These are phyloP conservation scores for Epichloe uncinata DNA, from an alignment of 2,329 filamentous ascomycete genomes.

Conservation along the genomic window DNA sequence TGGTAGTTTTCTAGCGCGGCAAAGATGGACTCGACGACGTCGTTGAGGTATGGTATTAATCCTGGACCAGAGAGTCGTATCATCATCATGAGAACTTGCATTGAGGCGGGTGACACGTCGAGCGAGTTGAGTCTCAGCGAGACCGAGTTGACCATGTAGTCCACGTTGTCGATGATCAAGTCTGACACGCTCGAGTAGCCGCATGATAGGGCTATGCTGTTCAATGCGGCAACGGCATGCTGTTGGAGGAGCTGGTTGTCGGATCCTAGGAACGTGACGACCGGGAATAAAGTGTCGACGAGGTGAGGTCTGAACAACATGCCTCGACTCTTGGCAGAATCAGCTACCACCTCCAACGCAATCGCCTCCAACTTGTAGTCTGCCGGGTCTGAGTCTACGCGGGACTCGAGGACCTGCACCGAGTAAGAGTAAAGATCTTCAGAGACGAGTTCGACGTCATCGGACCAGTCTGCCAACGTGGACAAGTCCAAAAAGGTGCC, in stretches of 20 bases:
- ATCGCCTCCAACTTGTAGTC: slow-evolving; percentile 69
- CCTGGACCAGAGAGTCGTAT: slow-evolving; percentile 70
- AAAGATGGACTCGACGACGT: slow-evolving; percentile 83
- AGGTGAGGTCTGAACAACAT: slow-evolving; percentile 68
- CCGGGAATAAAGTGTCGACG: slow-evolving; percentile 80
- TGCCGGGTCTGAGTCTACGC: slow-evolving; percentile 31
- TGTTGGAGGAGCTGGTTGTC: slow-evolving; percentile 51
- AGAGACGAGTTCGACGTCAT: slow-evolving; percentile 34
- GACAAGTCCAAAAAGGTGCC: slow-evolving; percentile 52
- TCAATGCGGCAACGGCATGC: slow-evolving; percentile 74
- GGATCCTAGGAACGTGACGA: slow-evolving; percentile 79
- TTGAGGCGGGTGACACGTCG: slow-evolving; percentile 81
- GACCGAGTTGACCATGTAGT: slow-evolving; percentile 92
- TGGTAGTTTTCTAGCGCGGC: slow-evolving; percentile 90
- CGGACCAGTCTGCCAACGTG: slow-evolving; percentile 21
- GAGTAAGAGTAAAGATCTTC: slow-evolving; percentile 60
- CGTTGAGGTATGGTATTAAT: slow-evolving; percentile 79
- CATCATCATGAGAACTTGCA: slow-evolving; percentile 90
- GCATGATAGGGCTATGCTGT: slow-evolving; percentile 63
- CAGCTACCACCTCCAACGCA: slow-evolving; percentile 66
- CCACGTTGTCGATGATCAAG: slow-evolving; percentile 79
- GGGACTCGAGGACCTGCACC: slow-evolving; percentile 44
- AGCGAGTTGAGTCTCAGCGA: slow-evolving; percentile 81
- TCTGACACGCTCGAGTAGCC: slow-evolving; percentile 62
- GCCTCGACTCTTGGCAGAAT: slow-evolving; percentile 56